Evolutionary conservation across 2,329 filamentous ascomycete genomes (phyloP), one percentile per base, ranked within the genome.

Genomic region (Talaromyces sp.): DNA sequence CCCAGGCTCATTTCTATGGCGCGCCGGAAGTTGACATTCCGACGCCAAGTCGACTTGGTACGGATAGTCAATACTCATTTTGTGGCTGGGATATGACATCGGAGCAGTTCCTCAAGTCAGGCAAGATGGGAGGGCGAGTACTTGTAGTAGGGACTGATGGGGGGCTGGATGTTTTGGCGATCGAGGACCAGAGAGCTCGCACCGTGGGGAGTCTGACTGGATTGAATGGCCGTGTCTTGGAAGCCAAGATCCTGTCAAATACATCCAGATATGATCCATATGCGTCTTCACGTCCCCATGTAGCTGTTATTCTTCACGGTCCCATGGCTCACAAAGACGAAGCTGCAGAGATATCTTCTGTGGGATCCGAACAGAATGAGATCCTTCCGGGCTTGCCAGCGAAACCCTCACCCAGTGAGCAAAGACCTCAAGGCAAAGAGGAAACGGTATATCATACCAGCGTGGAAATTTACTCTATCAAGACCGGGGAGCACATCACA

Each of bases 381-480:
- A 68, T 72, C 25, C 69, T 73, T 22, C 70, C 73, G 33, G 72
- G 73, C 41, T 70, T 70, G 19, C 64, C 67, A 49, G 72, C 70
- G 54, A 68, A 47, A 52, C 66, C 71, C 68, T 67, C 68, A 43
- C 67, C 68, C 45, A 66, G 64, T 33, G 64, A 67, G 56, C 71
- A 72, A 54, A 69, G 63, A 54, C 72, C 72, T 10, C 52, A 67
- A 9, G 71, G 47, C 25, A 73, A 69, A 60, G 73, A 76, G 6
- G 76, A 78, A 10, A 61, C 69, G 1, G 68, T 68, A 19, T 96
- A 94, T 72, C 93, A 96, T 77, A 97, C 93, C 0, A 89, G 90
- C 0, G 92, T 97, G 6, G 92, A 97, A 70, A 82, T 98, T 0
- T 96, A 94, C 77, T 97, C 93, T 0, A 80, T 98, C 66, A 87